Evolutionary conservation across 2,329 filamentous ascomycete genomes (phyloP).

Genomic region (Penicillium sp.): DNA sequence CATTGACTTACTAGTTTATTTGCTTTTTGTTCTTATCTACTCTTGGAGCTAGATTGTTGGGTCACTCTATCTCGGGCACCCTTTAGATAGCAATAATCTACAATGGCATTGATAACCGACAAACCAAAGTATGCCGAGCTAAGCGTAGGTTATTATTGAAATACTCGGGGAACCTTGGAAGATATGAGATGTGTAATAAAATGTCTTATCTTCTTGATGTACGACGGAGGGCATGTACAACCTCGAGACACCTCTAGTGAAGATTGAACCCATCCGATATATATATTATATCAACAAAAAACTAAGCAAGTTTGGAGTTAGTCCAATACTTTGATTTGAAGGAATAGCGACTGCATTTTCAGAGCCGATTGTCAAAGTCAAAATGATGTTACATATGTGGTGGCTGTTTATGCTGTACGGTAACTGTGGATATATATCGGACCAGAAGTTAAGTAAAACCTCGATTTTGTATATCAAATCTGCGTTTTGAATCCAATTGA

Average conservation of each 20-base stretch:
- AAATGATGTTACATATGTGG: background rate
- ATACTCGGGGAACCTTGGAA: background rate
- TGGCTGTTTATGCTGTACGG: background rate
- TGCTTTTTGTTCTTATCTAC: background rate
- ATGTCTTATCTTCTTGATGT: background rate
- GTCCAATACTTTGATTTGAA: background rate
- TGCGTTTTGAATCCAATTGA: rapidly evolving
- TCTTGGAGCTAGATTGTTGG: background rate
- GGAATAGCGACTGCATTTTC: too few relatives aligned
- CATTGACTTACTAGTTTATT: background rate
- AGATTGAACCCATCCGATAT: background rate
- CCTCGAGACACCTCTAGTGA: background rate
- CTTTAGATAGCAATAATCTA: background rate
- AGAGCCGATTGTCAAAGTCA: too few relatives aligned
- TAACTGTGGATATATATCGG: background rate
- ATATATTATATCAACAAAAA: background rate
- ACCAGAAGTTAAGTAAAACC: background rate
- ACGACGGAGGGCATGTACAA: background rate
- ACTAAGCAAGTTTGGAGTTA: background rate
- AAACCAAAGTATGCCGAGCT: background rate
- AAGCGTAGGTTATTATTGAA: background rate
- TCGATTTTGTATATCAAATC: background rate
- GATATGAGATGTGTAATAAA: background rate
- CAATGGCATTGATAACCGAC: background rate
- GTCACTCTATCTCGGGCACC: background rate